Conservation (phyloP, 306 rosid species). For the Dalbergia cochinchinensis region DNA sequence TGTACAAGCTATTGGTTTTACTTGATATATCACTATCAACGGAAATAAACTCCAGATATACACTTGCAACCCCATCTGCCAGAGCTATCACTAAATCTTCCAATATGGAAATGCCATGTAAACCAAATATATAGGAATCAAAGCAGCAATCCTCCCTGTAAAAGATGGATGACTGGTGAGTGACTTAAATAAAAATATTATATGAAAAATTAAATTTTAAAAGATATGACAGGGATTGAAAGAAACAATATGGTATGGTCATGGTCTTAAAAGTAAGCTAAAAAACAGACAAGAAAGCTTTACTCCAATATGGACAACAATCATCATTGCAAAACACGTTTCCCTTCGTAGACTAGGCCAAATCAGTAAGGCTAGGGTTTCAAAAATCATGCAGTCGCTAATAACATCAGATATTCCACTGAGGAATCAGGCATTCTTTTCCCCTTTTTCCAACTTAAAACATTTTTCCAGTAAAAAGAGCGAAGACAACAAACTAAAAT, state of each 20-base stretch:
- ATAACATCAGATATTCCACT: conserved; percentile 19
- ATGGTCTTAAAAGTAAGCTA: conserved; percentile 35
- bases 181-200: conserved; percentile 30
- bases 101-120: conserved; percentile 82
- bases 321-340: conserved; percentile 25
- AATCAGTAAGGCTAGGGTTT: conserved; percentile 15
- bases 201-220: conserved; percentile 19
- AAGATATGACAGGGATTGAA: background rate
- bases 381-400: conserved; percentile 20
- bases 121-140: conserved; percentile 61
- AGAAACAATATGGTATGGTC: conserved; percentile 7
- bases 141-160: conserved; percentile 74
- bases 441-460: background rate
- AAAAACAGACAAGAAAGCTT: conserved; percentile 16
- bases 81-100: conserved; percentile 89
- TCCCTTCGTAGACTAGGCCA: conserved; percentile 28
- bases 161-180: conserved; percentile 45
- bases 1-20: conserved; percentile 65
- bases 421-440: conserved; percentile 29
- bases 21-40: conserved; percentile 81
- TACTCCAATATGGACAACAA: conserved; percentile 19
- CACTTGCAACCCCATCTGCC: conserved; percentile 86
- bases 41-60: conserved; percentile 89
- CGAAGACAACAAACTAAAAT: conserved; percentile 19
- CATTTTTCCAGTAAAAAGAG: conserved; percentile 21